Conservation (phyloP, 2,329 filamentous ascomycete species). For the Penicillium glabrum region DNA sequence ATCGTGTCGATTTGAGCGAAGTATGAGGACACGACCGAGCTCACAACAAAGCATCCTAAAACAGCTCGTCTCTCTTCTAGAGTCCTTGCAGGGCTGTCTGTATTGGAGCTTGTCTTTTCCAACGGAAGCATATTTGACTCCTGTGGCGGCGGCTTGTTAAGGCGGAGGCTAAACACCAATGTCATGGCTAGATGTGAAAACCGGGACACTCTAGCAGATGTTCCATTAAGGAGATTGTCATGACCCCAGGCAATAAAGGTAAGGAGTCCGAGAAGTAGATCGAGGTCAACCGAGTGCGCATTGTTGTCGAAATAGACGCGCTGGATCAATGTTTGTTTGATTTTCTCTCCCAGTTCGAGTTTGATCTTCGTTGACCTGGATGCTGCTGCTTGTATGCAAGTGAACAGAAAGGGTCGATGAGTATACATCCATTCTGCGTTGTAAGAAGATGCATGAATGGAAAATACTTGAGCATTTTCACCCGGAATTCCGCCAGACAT, state of each 20-base stretch:
- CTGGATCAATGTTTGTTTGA: slow-evolving; percentile 48
- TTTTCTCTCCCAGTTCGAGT: slow-evolving; percentile 38
- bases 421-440: slow-evolving; percentile 40
- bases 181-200: slow-evolving; percentile 14
- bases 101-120: not conserved
- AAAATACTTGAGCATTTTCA: slow-evolving; percentile 44
- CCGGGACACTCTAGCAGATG: slow-evolving; percentile 8
- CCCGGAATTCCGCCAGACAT: slow-evolving; percentile 45
- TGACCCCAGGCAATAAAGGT: slow-evolving; percentile 46
- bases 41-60: slow-evolving; percentile 50
- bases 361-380: slow-evolving; percentile 46
- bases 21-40: slow-evolving; percentile 40
- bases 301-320: slow-evolving; percentile 45
- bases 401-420: slow-evolving; percentile 52
- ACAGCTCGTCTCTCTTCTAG: slow-evolving; percentile 54
- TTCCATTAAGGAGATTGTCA: slow-evolving; percentile 14
- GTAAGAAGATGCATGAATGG: slow-evolving; percentile 47
- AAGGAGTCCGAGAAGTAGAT: slow-evolving; percentile 55
- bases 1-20: slow-evolving; percentile 53
- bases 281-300: slow-evolving; percentile 42
- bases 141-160: slow-evolving; percentile 13
- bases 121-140: slow-evolving; percentile 6
- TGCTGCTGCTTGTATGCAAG: slow-evolving; percentile 51
- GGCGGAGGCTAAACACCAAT: slow-evolving; percentile 13
- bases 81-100: slow-evolving; percentile 24